These are phyloP conservation scores for Seiridium cupressi DNA, from an alignment of 2,329 filamentous ascomycete genomes.

Conservation along the genomic window DNA sequence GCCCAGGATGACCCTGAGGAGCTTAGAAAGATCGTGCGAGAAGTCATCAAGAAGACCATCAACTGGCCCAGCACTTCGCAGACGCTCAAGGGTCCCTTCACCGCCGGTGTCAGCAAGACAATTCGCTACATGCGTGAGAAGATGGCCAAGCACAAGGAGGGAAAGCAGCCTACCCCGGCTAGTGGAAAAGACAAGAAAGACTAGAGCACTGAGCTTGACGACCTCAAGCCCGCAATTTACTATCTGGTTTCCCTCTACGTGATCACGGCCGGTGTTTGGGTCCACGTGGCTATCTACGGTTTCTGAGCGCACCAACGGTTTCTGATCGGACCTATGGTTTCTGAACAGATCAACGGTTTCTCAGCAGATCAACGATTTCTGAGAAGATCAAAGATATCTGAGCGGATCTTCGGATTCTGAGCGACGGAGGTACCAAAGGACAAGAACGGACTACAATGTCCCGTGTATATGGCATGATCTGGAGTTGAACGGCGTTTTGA, in stretches of 20 bases:
- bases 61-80: constrained; percentile 90
- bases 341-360: too few species aligned
- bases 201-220: constrained; percentile 2
- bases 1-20: constrained; percentile 65
- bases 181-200: constrained; percentile 1
- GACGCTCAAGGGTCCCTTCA: constrained; percentile 79
- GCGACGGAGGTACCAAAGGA: neutral
- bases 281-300: neutral
- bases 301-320: neutral
- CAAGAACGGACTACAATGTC: neutral
- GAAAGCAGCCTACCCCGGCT: constrained; percentile 24
- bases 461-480: constrained; percentile 2
- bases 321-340: too few species aligned
- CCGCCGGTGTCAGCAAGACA: constrained; percentile 68
- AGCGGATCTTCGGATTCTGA: neutral
- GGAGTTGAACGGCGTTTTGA: constrained; percentile 4
- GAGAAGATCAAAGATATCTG: too few species aligned
- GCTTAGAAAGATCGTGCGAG: constrained; percentile 68
- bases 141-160: constrained; percentile 60
- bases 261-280: neutral
- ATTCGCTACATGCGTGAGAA: constrained; percentile 83
- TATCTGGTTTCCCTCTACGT: neutral
- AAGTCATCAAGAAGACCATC: constrained; percentile 83
- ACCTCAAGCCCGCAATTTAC: neutral
- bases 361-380: too few species aligned